Percentiles rank a stretch among this genome's conserved stretches.
These are phyloP conservation scores for Mortierella polycephala DNA, from an alignment of 371 early-diverging fungal species.

Conservation along the genomic window DNA sequence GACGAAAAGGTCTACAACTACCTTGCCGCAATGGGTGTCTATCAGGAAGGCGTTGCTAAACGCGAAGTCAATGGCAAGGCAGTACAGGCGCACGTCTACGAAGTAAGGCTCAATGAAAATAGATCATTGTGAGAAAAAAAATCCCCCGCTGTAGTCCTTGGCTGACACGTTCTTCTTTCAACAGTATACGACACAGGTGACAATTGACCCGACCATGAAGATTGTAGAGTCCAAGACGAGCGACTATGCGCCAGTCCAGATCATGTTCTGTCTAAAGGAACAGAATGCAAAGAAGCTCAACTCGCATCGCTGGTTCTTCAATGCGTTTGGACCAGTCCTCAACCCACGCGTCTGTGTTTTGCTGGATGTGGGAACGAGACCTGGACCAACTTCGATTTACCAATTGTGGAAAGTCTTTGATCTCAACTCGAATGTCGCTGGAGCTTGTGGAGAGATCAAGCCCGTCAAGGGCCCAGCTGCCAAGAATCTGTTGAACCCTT, in stretches of 20 bases:
- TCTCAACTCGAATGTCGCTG: constrained; percentile 70
- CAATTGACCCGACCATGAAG: constrained; percentile 63
- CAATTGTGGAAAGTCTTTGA: constrained; percentile 81
- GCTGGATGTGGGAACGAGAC: constrained; percentile 80
- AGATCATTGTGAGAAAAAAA: too few relatives aligned
- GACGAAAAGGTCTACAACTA: constrained; percentile 66
- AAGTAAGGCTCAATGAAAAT: constrained; percentile 53
- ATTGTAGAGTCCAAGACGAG: constrained; percentile 56
- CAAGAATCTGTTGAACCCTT: constrained; percentile 71
- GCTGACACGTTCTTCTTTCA: too few relatives aligned
- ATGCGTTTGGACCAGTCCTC: constrained; percentile 74
- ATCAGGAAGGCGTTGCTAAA: constrained; percentile 78
- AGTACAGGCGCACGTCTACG: constrained; percentile 82
- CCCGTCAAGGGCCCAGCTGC: constrained; percentile 67
- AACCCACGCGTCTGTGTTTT: constrained; percentile 82
- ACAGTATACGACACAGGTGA: constrained; percentile 78
- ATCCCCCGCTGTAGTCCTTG: too few relatives aligned
- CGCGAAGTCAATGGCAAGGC: constrained; percentile 66
- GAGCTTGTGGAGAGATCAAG: constrained; percentile 82
- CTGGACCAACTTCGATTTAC: constrained; percentile 68
- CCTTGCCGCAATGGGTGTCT: constrained; percentile 74
- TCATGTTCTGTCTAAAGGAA: constrained; percentile 87
- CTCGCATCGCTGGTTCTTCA: constrained; percentile 90
- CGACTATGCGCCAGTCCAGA: constrained; percentile 80
- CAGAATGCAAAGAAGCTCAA: constrained; percentile 91